Evolutionary conservation across 2,329 filamentous ascomycete genomes (phyloP).

Genomic region (Thelonectria blattea): DNA sequence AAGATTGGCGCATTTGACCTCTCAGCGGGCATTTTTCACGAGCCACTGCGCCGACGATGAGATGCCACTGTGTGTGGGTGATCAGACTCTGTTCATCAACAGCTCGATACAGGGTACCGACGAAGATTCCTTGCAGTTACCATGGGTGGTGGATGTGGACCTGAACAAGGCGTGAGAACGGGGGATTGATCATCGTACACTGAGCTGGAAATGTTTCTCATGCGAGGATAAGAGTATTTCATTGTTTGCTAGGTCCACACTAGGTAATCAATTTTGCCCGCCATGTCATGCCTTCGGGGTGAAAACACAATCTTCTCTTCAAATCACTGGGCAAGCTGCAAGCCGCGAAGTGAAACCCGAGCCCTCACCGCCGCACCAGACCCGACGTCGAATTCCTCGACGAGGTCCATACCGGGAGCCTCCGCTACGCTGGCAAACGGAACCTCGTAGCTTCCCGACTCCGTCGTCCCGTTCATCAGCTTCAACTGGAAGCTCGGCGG

Average conservation of each 20-base stretch:
- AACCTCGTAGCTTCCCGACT: constrained; percentile 28
- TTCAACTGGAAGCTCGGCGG: constrained; percentile 27
- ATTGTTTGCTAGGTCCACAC: constrained; percentile 21
- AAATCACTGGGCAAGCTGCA: constrained; percentile 27
- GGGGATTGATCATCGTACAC: not conserved
- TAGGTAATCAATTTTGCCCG: not conserved
- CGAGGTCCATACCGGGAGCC: constrained; percentile 22
- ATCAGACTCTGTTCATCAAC: not conserved
- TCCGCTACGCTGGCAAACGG: constrained; percentile 21
- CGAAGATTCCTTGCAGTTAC: not conserved
- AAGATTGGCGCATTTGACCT: not conserved
- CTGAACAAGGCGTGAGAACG: not conserved
- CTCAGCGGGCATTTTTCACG: not conserved
- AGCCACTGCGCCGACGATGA: not conserved
- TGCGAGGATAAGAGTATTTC: constrained; percentile 1
- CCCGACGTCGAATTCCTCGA: constrained; percentile 30
- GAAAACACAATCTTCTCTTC: constrained; percentile 3
- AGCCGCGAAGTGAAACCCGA: constrained; percentile 27
- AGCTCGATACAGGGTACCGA: not conserved
- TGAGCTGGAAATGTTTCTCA: not conserved
- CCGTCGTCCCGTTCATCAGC: constrained; percentile 25
- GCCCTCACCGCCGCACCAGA: constrained; percentile 29
- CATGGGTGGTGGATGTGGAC: not conserved
- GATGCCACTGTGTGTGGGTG: not conserved
- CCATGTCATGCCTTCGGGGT: not conserved